Evolutionary conservation across 768 basidiomycete genomes (phyloP).

Genomic region (Rubroboletus pulcherrimus): DNA sequence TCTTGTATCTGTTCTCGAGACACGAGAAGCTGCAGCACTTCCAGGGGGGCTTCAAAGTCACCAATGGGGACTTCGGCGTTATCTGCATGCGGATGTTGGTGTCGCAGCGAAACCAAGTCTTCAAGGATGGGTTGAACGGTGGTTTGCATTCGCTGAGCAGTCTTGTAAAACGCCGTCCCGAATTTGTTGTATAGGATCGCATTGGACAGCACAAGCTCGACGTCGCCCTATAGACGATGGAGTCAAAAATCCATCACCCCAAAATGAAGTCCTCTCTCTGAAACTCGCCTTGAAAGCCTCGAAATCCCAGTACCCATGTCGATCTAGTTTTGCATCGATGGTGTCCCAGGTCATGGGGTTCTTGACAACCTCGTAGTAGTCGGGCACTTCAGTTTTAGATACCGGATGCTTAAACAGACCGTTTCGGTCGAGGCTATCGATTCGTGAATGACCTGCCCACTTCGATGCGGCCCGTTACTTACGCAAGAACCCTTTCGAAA

Average conservation of each 20-base stretch:
- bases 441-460: slow-evolving; percentile 5
- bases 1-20: slow-evolving; percentile 51
- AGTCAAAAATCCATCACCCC: background rate
- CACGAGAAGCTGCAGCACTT: slow-evolving; percentile 52
- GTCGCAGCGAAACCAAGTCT: slow-evolving; percentile 21
- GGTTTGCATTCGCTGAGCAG: slow-evolving; percentile 60
- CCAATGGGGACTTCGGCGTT: slow-evolving; percentile 40
- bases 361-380: slow-evolving; percentile 86
- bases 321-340: slow-evolving; percentile 79
- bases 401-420: slow-evolving; percentile 84
- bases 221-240: slow-evolving; percentile 53
- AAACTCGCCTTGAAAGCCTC: slow-evolving; percentile 62
- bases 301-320: slow-evolving; percentile 77
- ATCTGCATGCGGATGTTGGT: slow-evolving; percentile 13
- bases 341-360: slow-evolving; percentile 85
- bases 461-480: slow-evolving; percentile 24
- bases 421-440: slow-evolving; percentile 62
- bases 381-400: slow-evolving; percentile 71
- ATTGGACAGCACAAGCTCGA: slow-evolving; percentile 81
- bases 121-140: slow-evolving; percentile 35
- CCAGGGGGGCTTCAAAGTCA: slow-evolving; percentile 69
- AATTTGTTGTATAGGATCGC: slow-evolving; percentile 83
- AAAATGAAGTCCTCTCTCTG: background rate
- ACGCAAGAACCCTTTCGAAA: slow-evolving; percentile 72
- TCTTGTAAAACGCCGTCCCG: slow-evolving; percentile 65